A percentile compares a stretch with the other conserved stretches of the same genome.
Evolutionary conservation across 148 eudicot genomes (phyloP).

Genomic region (Persicaria tinctoria): DNA sequence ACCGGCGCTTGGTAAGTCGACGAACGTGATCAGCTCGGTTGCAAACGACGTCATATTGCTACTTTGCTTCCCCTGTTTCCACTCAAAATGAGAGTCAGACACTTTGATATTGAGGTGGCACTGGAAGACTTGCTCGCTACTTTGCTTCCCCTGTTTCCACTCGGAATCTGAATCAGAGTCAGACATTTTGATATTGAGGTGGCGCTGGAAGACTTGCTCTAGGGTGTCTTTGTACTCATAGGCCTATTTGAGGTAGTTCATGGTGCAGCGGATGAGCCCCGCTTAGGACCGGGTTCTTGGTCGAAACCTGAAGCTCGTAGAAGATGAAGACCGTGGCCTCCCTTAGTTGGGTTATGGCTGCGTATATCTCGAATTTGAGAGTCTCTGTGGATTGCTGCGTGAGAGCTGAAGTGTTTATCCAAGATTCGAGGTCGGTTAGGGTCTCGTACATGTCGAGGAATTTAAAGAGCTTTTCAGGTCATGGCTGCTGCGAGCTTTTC

Average conservation of each 20-base stretch:
- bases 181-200: constrained; percentile 10
- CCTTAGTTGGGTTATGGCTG: constrained; percentile 41
- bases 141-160: neutral
- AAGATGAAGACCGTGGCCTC: constrained; percentile 55
- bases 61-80: no score
- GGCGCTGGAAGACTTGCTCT: constrained; percentile 53
- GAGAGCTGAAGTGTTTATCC: neutral
- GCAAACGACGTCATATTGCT: constrained; percentile 15
- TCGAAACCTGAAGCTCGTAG: constrained; percentile 53
- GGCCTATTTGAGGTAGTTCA: constrained; percentile 69
- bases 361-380: constrained; percentile 32
- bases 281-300: constrained; percentile 56
- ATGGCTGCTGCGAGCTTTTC: constrained; percentile 33
- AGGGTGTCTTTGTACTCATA: constrained; percentile 59
- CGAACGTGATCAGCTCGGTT: constrained; percentile 30
- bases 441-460: constrained; percentile 67
- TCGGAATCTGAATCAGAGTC: constrained; percentile 2
- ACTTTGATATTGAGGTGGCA: no score
- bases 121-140: no score
- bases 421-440: constrained; percentile 32
- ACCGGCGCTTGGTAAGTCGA: constrained; percentile 50
- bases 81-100: no score
- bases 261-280: constrained; percentile 71
- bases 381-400: constrained; percentile 22
- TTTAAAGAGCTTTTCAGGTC: constrained; percentile 70